A percentile compares a stretch with the other conserved stretches of the same genome.
Conservation (phyloP, 768 basidiomycete genomes). For the Russula compacta region DNA sequence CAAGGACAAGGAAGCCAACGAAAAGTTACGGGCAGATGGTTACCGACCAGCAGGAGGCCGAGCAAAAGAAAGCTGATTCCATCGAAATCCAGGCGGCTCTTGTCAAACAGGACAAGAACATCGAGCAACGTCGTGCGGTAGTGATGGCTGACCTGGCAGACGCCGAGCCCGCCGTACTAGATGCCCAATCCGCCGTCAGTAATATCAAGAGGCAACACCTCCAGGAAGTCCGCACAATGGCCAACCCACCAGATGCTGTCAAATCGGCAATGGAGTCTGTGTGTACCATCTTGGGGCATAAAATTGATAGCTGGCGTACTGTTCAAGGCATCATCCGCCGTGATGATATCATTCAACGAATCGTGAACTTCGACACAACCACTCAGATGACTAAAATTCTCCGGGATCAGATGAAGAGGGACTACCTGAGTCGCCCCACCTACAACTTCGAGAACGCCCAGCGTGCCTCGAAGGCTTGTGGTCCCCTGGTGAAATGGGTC, state of each 20-base stretch:
- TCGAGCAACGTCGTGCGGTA: constrained; percentile 77
- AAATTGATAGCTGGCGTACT: constrained; percentile 93
- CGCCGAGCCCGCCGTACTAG: constrained; percentile 93
- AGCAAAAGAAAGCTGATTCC: constrained; percentile 95
- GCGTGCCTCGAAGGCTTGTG: constrained; percentile 92
- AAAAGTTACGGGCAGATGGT: constrained; percentile 98
- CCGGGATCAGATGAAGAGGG: constrained; percentile 85
- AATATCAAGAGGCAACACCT: constrained; percentile 94
- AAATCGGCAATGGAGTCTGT: constrained; percentile 99
- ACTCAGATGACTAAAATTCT: constrained; percentile 83
- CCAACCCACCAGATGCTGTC: constrained; percentile 95
- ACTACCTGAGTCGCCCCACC: constrained; percentile 82
- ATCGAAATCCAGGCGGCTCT: constrained; percentile 93
- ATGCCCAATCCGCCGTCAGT: constrained; percentile 90
- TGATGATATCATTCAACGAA: constrained; percentile 93
- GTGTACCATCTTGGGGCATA: constrained; percentile 91
- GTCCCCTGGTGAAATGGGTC: constrained; percentile 97
- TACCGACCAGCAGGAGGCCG: constrained; percentile 95
- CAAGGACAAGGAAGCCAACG: constrained; percentile 93
- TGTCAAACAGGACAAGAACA: constrained; percentile 82
- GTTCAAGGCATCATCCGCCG: constrained; percentile 93
- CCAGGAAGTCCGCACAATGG: constrained; percentile 96
- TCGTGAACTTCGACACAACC: constrained; percentile 91
- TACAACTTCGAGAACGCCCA: constrained; percentile 96
- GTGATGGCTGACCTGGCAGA: constrained; percentile 95